A percentile compares a stretch with the other conserved stretches of the same genome.
These are phyloP conservation scores for Asclepias syriaca DNA, from an alignment of 257 asterid species.

Conservation along the genomic window DNA sequence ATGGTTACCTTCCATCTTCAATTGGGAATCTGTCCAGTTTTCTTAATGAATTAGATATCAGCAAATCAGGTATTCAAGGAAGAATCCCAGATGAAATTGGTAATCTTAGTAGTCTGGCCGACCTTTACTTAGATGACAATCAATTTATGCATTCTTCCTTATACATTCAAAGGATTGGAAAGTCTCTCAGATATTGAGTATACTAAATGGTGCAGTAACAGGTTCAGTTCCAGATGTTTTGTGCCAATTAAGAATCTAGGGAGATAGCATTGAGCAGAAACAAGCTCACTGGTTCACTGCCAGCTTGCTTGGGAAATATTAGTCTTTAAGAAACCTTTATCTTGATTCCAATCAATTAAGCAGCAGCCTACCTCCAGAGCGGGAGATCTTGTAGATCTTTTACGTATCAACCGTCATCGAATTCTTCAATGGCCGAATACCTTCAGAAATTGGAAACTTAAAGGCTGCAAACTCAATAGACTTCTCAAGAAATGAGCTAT, in stretches of 20 bases:
- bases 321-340: not conserved
- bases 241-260: not conserved
- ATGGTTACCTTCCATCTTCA: conserved; percentile 22
- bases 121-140: not conserved
- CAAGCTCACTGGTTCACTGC: not conserved
- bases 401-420: not conserved
- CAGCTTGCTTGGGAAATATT: conserved; percentile 11
- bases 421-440: not conserved
- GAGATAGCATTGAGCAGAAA: not conserved
- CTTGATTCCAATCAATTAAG: not conserved
- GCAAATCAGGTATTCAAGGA: conserved; percentile 9
- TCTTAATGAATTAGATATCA: not conserved
- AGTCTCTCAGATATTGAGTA: not conserved
- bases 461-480: not conserved
- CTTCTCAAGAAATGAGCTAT: conserved; percentile 8
- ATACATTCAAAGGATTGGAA: not conserved
- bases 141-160: conserved; percentile 12
- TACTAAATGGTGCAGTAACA: not conserved
- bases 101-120: conserved; percentile 11
- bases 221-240: not conserved
- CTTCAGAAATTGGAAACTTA: not conserved
- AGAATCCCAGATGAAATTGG: conserved; percentile 27
- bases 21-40: conserved; percentile 28
- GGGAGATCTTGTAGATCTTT: not conserved
- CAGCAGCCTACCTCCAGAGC: not conserved